These are phyloP conservation scores for Cenchrus americanus DNA, from an alignment of 176 grass and related monocot species.

Conservation along the genomic window DNA sequence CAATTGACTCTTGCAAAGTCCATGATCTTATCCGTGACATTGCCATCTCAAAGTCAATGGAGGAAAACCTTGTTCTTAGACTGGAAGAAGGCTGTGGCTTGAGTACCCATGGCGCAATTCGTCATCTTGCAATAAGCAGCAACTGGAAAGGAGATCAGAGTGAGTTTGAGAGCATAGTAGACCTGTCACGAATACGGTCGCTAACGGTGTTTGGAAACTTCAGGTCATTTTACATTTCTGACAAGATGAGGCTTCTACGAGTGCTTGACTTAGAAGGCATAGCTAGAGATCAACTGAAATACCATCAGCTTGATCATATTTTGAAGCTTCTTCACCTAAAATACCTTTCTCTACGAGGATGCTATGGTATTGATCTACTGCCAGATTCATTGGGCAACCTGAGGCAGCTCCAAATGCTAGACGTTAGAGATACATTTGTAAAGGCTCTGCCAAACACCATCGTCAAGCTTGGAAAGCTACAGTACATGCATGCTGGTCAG, in stretches of 20 bases:
- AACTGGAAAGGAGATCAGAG: neutral
- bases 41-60: neutral
- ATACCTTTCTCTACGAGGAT: neutral
- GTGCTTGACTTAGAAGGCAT: neutral
- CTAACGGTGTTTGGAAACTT: neutral
- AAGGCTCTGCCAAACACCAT: neutral
- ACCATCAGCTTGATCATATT: neutral
- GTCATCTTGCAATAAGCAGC: slow-evolving; percentile 1
- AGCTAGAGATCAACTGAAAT: accelerated
- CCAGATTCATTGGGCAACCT: neutral
- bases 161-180: neutral
- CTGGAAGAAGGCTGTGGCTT: neutral
- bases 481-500: accelerated
- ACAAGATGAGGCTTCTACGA: neutral
- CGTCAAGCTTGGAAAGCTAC: neutral
- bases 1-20: neutral
- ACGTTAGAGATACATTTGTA: accelerated
- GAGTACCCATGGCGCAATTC: neutral
- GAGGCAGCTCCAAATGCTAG: neutral
- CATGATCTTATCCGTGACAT: neutral
- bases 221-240: neutral
- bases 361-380: accelerated
- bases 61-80: neutral
- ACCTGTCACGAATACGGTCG: neutral
- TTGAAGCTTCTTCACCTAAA: neutral